Conservation (phyloP, 108 stramenopile species). For the Nitzschia sp. region DNA sequence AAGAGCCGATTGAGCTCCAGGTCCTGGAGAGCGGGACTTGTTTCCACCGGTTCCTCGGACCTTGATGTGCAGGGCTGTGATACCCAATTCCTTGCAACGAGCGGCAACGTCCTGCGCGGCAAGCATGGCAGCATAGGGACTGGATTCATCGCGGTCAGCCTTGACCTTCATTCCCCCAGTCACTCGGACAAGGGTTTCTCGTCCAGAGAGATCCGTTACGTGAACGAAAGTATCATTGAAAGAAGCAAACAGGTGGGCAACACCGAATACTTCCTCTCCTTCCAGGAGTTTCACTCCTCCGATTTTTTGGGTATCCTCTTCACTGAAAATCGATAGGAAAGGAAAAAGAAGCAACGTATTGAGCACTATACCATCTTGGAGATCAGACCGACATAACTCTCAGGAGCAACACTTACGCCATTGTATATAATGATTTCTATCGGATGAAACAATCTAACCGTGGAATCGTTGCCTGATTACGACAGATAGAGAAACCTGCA, state of each 20-base stretch:
- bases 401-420: slow-evolving; percentile 4
- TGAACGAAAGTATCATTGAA: slow-evolving; percentile 99
- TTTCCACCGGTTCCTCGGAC: slow-evolving; percentile 99
- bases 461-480: too few relatives aligned
- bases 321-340: slow-evolving; percentile 3
- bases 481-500: neutral
- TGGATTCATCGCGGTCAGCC: slow-evolving; percentile 99
- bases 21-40: slow-evolving; percentile 96
- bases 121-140: slow-evolving; percentile 99
- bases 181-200: slow-evolving; percentile 99
- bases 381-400: too few relatives aligned
- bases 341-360: neutral
- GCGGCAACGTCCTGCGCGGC: slow-evolving; percentile 99
- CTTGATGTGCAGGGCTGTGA: slow-evolving; percentile 99
- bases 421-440: slow-evolving; percentile 1
- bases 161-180: slow-evolving; percentile 99
- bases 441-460: too few relatives aligned
- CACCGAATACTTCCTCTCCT: slow-evolving; percentile 98
- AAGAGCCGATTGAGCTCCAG: slow-evolving; percentile 98
- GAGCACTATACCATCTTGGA: too few relatives aligned
- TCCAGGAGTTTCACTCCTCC: slow-evolving; percentile 66
- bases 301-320: slow-evolving; percentile 39
- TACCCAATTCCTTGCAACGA: slow-evolving; percentile 95
- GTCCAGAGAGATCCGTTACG: slow-evolving; percentile 98
- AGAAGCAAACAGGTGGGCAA: slow-evolving; percentile 99